phyloP scores from a whole-genome alignment of 2,329 filamentous ascomycete species.

The Penicillium psychrosexuale region DNA sequence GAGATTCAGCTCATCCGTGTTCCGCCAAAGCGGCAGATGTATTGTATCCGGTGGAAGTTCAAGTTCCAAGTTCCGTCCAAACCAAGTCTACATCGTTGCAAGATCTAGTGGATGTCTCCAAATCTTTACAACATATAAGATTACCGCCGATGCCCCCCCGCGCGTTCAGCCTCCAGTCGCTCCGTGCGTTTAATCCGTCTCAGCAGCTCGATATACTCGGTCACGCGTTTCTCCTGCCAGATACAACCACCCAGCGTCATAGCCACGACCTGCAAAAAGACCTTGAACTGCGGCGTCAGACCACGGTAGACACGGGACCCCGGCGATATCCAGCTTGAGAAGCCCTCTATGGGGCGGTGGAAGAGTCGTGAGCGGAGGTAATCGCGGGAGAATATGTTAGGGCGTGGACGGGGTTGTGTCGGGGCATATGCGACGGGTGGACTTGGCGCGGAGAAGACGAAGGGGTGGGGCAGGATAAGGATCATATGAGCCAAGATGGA shows the following conservation, averaged over 20 bases:
- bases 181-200: constrained; percentile 43
- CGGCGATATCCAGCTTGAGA: constrained; percentile 48
- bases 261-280: constrained; percentile 47
- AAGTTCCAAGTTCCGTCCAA: neutral
- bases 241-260: constrained; percentile 51
- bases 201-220: constrained; percentile 46
- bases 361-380: constrained; percentile 33
- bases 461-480: constrained; percentile 43
- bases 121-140: neutral
- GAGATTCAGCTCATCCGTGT: neutral
- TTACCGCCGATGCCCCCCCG: constrained; percentile 14
- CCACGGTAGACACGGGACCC: constrained; percentile 45
- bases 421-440: constrained; percentile 25
- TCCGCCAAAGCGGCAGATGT: neutral
- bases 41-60: neutral
- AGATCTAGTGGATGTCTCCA: neutral
- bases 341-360: constrained; percentile 46
- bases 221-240: constrained; percentile 48
- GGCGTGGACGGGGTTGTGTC: constrained; percentile 19
- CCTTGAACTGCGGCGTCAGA: constrained; percentile 50
- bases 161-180: constrained; percentile 33
- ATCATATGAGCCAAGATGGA: constrained; percentile 48
- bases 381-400: constrained; percentile 30
- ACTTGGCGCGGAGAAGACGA: constrained; percentile 37
- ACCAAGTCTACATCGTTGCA: neutral